Evolutionary conservation across 345 rosid species (phyloP).

Genomic region (Linum lewisii): DNA sequence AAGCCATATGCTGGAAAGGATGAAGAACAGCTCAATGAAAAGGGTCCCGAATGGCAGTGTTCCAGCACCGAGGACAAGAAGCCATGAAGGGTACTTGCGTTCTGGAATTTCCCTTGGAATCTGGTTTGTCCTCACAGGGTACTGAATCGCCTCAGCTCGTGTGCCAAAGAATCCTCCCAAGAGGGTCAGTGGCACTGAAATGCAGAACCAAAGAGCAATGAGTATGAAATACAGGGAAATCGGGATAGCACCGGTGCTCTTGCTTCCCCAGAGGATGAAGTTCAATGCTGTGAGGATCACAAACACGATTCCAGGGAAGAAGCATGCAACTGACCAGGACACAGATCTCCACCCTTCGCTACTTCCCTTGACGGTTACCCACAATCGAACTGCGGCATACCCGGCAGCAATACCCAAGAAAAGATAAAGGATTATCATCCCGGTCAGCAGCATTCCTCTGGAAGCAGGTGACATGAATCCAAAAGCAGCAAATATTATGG

Average conservation of each 20-base stretch:
- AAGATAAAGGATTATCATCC: slow-evolving; percentile 73
- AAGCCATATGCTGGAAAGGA: slow-evolving; percentile 80
- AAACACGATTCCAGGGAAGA: slow-evolving; percentile 78
- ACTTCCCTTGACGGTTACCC: slow-evolving; percentile 71
- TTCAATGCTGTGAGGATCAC: slow-evolving; percentile 57
- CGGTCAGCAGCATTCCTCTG: slow-evolving; percentile 76
- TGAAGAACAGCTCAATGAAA: slow-evolving; percentile 72
- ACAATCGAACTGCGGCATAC: slow-evolving; percentile 57
- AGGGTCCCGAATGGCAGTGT: slow-evolving; percentile 75
- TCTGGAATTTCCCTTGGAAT: slow-evolving; percentile 81
- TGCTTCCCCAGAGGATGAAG: slow-evolving; percentile 71
- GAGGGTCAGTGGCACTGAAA: slow-evolving; percentile 70
- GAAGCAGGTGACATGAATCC: slow-evolving; percentile 88
- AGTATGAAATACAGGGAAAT: slow-evolving; percentile 61
- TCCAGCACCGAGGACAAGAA: slow-evolving; percentile 82
- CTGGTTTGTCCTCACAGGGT: slow-evolving; percentile 65
- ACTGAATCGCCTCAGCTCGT: slow-evolving; percentile 49
- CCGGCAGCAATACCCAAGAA: slow-evolving; percentile 68
- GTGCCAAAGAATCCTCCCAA: slow-evolving; percentile 72
- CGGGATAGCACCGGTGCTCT: slow-evolving; percentile 72
- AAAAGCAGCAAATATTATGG: slow-evolving; percentile 65
- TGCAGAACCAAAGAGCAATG: slow-evolving; percentile 75
- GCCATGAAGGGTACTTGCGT: slow-evolving; percentile 78
- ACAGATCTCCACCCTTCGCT: slow-evolving; percentile 70
- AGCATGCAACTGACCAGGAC: slow-evolving; percentile 62